Evolutionary conservation across 768 basidiomycete genomes (phyloP), one percentile per base, ranked within the genome.

Genomic region (Lyophyllum decastes): DNA sequence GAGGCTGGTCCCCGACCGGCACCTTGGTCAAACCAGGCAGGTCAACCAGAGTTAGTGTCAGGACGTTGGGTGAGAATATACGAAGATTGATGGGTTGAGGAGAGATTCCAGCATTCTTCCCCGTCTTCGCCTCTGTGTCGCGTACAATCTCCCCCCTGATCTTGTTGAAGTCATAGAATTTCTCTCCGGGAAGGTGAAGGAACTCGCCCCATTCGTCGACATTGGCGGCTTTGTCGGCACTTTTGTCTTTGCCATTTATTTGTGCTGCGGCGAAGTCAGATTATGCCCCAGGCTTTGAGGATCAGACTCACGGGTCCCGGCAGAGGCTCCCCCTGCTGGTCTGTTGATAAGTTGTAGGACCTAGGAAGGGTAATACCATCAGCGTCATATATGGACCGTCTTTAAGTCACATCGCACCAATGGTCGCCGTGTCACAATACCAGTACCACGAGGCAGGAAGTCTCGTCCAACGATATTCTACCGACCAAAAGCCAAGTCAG

Each of bases 201-300:
- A 99, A 99, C 75, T 99, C 97, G 65, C 96, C 97, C 97, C 97
- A 99, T 73, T 98, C 97, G 65, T 97, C 87, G 54, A 87, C 79
- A 71, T 98, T 98, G 73, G 90, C 92, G 26, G 84, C 78, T 60
- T 89, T 87, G 76, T 92, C 91, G 27, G 74, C 70, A 11, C 78
- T 78, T 63, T 81, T 77, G 50, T 82, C 82, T 49, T 75, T 72
- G 24, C 79, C 82, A 60, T 80, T 79, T 22, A 76, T 66, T 71
- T 73, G 65, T 58, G 74, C 78, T 76, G 62, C 40, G 58, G 60
- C 69, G 58, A 64, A 66, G 66, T 59, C 70, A 57, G 34, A 54
- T 40, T 35, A 47, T 46, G 26, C 34, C 57, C 49, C 35, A 40
- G 44, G 53, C 33, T 47, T 44, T 27, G 35, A 40, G 30, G 46